Evolutionary conservation across 441 rosid genomes (phyloP), one percentile per base, ranked within the genome.

Genomic region (Gossypium schwendimanii): DNA sequence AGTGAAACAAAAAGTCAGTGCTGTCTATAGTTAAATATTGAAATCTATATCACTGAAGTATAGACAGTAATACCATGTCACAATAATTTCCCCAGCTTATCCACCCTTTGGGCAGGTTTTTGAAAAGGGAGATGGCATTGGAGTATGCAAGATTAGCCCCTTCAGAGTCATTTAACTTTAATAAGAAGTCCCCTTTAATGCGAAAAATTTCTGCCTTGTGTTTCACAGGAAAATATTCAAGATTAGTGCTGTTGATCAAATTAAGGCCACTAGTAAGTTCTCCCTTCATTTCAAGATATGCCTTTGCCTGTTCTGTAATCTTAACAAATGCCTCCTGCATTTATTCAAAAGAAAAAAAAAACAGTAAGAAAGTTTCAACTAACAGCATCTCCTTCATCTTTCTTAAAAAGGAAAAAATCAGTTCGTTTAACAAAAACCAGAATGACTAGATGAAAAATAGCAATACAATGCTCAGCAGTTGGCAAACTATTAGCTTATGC

Each of bases 81-180:
- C 98, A 91, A 78, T 93, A 96, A 71, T 83, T 88, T 77, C 99
- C 98, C 99, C 99, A 96, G 86, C 98, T 93, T 84, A 96, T 93
- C 99, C 99, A 96, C 79, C 99, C 99, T 81, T 90, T 96, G 6
- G 99, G 97, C 77, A 90, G 84, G 84, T 88, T 89, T 76, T 93
- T 96, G 88, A 85, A 93, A 74, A 93, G 88, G 84, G 82, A 83
- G 82, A 93, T 88, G 15, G 97, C 97, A 83, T 84, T 87, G 72
- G 98, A 96, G 82, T 91, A 96, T 64, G 96, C 97, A 85, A 83
- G 10, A 76, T 93, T 93, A 64, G 98, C 98, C 78, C 70, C 78
- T 80, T 96, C 99, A 11, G 93, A 81, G 63, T 96, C 98, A 71
- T 84, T 84, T 72, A 91, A 61, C 85, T 93, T 93, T 66, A 88